Evolutionary conservation across 2,329 filamentous ascomycete species (phyloP).

Genomic region (Fusarium redolens): DNA sequence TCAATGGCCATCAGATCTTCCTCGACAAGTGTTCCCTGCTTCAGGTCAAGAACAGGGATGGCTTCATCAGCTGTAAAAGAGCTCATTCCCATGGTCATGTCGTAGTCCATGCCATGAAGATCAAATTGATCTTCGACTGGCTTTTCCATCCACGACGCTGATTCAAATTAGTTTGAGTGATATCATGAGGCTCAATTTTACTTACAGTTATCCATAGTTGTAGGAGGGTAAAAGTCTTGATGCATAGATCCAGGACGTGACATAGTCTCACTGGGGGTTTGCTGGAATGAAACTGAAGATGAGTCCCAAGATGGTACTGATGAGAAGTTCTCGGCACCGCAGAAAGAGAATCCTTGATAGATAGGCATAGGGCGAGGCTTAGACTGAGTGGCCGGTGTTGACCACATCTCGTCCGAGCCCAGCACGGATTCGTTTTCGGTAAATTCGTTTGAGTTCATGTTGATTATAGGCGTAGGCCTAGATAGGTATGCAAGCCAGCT

Average conservation of each 20-base stretch:
- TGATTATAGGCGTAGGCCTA: constrained; percentile 53
- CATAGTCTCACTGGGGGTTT: constrained; percentile 62
- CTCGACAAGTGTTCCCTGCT: constrained; percentile 63
- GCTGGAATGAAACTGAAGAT: constrained; percentile 63
- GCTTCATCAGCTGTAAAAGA: constrained; percentile 72
- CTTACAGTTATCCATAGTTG: constrained; percentile 63
- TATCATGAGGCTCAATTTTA: constrained; percentile 22
- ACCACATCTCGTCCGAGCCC: constrained; percentile 63
- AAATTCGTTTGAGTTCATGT: constrained; percentile 64
- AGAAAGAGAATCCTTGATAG: constrained; percentile 71
- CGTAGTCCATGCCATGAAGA: constrained; percentile 65
- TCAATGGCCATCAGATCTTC: constrained; percentile 63
- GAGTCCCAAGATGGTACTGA: constrained; percentile 68
- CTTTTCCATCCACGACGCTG: constrained; percentile 62
- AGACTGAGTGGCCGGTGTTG: constrained; percentile 64
- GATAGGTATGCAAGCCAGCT: constrained; percentile 60
- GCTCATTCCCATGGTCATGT: constrained; percentile 70
- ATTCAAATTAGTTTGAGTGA: constrained; percentile 26
- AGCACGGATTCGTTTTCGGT: constrained; percentile 61
- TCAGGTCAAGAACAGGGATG: constrained; percentile 70
- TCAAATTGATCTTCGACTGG: constrained; percentile 68
- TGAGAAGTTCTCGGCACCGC: constrained; percentile 64
- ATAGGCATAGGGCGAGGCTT: constrained; percentile 68
- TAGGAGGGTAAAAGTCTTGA: constrained; percentile 66
- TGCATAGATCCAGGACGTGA: constrained; percentile 68